Percentiles rank a stretch among this genome's conserved stretches.
Conservation (phyloP, 2,329 filamentous ascomycete species). For the Magnaporthiopsis rhizophila region DNA sequence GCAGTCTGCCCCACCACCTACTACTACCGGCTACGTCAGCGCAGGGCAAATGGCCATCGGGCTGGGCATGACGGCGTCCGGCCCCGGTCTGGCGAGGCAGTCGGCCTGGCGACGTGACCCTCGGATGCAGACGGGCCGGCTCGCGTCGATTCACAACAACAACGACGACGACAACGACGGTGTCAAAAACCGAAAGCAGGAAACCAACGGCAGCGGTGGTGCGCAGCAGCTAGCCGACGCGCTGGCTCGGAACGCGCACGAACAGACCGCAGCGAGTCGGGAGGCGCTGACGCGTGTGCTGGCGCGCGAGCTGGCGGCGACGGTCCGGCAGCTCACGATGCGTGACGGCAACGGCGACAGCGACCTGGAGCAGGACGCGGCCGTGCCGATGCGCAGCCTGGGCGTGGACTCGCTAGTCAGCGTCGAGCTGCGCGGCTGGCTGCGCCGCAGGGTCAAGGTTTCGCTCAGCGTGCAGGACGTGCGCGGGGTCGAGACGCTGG, state of each 20-base stretch:
- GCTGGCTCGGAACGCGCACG: neutral
- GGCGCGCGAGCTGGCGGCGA: constrained; percentile 8
- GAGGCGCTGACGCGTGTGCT: constrained; percentile 4
- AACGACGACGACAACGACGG: neutral
- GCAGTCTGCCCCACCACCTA: neutral
- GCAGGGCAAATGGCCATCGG: constrained; percentile 8
- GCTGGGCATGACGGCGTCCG: neutral
- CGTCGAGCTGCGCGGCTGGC: constrained; percentile 21
- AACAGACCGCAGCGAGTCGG: neutral
- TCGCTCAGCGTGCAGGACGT: constrained; percentile 6
- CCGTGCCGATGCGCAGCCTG: constrained; percentile 11
- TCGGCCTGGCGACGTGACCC: constrained; percentile 2
- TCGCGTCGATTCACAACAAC: neutral
- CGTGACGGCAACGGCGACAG: constrained; percentile 7
- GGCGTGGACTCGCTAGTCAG: constrained; percentile 22
- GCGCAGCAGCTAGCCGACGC: neutral
- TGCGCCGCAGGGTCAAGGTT: constrained; percentile 16
- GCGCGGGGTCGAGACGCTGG: neutral
- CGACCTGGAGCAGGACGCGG: constrained; percentile 10
- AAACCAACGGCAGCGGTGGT: neutral
- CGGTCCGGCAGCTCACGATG: constrained; percentile 9
- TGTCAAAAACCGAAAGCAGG: neutral
- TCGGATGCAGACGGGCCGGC: neutral
- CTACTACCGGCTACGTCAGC: neutral
- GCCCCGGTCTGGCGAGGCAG: too few relatives aligned